phyloP scores from a whole-genome alignment of 225 moss, liverwort and hornwort species.

The Pseudoscleropodium purum region DNA sequence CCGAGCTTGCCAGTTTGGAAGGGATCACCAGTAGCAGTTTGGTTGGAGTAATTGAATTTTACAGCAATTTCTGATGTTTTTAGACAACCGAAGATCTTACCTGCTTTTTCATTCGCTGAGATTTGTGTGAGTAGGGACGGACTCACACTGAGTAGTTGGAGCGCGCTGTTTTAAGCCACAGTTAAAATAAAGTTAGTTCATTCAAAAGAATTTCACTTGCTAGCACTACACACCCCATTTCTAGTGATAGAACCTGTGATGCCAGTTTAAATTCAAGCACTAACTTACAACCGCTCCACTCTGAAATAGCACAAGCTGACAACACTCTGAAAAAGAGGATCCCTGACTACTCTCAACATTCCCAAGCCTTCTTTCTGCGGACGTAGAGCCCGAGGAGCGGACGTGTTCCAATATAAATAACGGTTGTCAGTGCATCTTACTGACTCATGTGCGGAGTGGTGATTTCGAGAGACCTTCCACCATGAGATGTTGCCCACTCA shows the following conservation, averaged over 20 bases:
- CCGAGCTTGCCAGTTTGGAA: neutral
- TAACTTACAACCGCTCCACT: neutral
- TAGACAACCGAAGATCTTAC: neutral
- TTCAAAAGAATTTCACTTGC: neutral
- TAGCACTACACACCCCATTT: neutral
- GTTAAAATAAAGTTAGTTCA: too few relatives aligned
- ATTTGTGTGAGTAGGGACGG: neutral
- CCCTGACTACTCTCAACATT: neutral
- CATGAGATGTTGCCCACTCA: neutral
- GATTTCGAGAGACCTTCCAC: neutral
- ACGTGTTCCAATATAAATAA: neutral
- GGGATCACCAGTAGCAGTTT: neutral
- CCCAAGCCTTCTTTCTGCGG: neutral
- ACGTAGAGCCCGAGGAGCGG: neutral
- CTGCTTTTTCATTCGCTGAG: neutral
- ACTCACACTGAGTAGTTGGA: neutral
- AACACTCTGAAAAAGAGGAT: neutral
- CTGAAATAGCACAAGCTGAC: constrained; percentile 6
- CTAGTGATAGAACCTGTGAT: neutral
- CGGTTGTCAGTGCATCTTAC: constrained; percentile 18
- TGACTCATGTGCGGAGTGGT: neutral
- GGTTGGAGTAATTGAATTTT: neutral
- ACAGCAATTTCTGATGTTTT: neutral
- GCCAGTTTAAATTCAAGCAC: neutral
- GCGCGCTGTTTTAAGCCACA: neutral